phyloP scores from a whole-genome alignment of 805 yeast species.

The Teunomyces cretensis region DNA sequence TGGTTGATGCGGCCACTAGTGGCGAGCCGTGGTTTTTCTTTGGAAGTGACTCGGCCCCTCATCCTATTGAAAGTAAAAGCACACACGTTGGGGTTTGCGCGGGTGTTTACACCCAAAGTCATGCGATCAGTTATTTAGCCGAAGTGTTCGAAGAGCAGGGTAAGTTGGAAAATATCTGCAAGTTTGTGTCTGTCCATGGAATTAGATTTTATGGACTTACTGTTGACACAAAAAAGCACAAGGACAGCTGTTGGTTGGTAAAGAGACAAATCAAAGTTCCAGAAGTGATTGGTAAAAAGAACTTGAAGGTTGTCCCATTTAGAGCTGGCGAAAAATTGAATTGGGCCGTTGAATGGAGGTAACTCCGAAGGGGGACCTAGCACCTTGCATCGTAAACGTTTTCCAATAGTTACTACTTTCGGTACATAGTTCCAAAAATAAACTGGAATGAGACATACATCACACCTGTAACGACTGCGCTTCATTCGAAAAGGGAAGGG shows the following conservation, averaged over 20 bases:
- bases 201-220: constrained; percentile 58
- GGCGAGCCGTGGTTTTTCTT: constrained; percentile 93
- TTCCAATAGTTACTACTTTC: not conserved
- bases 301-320: constrained; percentile 70
- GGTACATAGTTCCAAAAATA: too few relatives aligned
- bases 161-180: constrained; percentile 63
- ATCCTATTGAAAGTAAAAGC: constrained; percentile 77
- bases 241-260: constrained; percentile 52
- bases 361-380: not conserved
- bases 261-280: constrained; percentile 59
- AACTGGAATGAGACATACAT: not conserved
- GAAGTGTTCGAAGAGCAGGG: constrained; percentile 72
- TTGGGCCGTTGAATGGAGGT: constrained; percentile 77
- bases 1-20: constrained; percentile 83
- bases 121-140: constrained; percentile 80
- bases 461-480: not conserved
- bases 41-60: constrained; percentile 99
- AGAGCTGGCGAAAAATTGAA: constrained; percentile 71
- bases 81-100: constrained; percentile 87
- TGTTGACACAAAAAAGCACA: constrained; percentile 32
- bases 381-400: not conserved
- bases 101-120: constrained; percentile 93
- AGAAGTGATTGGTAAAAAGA: constrained; percentile 47
- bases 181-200: constrained; percentile 78
- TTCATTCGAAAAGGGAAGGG: not conserved